Conservation (phyloP, 768 basidiomycete genomes). For the Postia placenta region DNA sequence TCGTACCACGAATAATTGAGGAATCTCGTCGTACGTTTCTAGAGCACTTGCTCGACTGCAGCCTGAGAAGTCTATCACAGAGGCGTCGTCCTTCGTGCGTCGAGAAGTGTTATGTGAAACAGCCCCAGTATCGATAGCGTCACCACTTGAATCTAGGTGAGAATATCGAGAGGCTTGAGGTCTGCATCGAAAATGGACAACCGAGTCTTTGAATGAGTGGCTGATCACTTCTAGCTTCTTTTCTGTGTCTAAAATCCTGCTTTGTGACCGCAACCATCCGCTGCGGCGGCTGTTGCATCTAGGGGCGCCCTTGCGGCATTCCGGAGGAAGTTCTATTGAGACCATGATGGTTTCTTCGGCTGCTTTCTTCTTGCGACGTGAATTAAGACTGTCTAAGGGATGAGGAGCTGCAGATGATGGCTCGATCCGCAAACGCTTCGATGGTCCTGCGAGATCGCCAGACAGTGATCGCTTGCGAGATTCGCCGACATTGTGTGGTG, state of each 20-base stretch:
- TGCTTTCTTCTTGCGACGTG: not conserved
- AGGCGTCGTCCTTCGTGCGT: too few relatives aligned
- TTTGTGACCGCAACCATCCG: not conserved
- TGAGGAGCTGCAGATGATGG: not conserved
- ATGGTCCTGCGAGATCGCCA: not conserved
- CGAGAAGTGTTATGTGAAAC: too few relatives aligned
- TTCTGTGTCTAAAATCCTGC: not conserved
- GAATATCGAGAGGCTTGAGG: not conserved
- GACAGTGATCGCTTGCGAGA: not conserved
- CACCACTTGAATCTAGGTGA: not conserved
- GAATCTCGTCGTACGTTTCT: too few relatives aligned
- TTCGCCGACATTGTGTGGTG: too few relatives aligned
- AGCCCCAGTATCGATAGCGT: too few relatives aligned
- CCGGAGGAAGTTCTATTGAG: constrained; percentile 1
- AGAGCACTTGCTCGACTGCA: too few relatives aligned
- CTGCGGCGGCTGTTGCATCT: not conserved
- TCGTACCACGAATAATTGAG: too few relatives aligned
- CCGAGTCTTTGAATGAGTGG: not conserved
- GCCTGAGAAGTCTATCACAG: too few relatives aligned
- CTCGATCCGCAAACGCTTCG: not conserved
- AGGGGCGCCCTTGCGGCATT: constrained; percentile 12
- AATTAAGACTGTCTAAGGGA: not conserved
- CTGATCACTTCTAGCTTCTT: not conserved
- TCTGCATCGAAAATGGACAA: not conserved
- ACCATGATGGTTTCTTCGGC: not conserved